Evolutionary conservation across 768 basidiomycete genomes (phyloP).

Genomic region (Hydnomerulius pinastri): DNA sequence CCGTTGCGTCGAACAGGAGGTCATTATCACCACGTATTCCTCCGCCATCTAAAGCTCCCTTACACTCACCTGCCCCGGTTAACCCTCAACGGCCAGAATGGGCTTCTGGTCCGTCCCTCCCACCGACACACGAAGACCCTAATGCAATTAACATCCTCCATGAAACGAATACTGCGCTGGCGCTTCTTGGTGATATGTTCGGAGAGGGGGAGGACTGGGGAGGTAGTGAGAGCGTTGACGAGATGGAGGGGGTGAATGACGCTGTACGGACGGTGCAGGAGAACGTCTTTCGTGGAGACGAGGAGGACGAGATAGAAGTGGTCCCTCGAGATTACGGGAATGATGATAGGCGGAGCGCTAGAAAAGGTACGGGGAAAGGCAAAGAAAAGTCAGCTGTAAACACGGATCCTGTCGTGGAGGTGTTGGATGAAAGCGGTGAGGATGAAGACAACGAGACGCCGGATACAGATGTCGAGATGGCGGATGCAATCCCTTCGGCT

Average conservation of each 20-base stretch:
- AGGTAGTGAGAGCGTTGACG: constrained; percentile 58
- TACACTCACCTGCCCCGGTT: too few species aligned
- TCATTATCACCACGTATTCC: too few species aligned
- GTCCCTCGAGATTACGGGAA: constrained; percentile 8
- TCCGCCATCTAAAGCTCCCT: too few species aligned
- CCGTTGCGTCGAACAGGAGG: too few species aligned
- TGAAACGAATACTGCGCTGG: constrained; percentile 18
- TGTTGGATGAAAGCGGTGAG: background rate
- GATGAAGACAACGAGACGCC: constrained; percentile 4
- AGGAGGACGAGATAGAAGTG: constrained; percentile 26
- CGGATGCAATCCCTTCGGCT: background rate
- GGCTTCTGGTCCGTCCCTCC: background rate
- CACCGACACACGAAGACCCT: background rate
- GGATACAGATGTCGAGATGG: constrained; percentile 15
- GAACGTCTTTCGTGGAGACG: constrained; percentile 12
- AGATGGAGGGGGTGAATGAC: constrained; percentile 46
- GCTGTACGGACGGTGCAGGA: constrained; percentile 1
- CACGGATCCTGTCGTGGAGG: background rate
- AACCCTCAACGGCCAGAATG: background rate
- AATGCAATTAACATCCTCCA: constrained; percentile 7
- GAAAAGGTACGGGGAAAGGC: constrained; percentile 9
- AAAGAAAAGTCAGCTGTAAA: constrained; percentile 30
- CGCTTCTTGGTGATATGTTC: constrained; percentile 55
- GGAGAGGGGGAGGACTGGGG: constrained; percentile 58
- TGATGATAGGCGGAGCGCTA: background rate